Conservation (phyloP, 139 green algal genomes). For the Closterium sp. region DNA sequence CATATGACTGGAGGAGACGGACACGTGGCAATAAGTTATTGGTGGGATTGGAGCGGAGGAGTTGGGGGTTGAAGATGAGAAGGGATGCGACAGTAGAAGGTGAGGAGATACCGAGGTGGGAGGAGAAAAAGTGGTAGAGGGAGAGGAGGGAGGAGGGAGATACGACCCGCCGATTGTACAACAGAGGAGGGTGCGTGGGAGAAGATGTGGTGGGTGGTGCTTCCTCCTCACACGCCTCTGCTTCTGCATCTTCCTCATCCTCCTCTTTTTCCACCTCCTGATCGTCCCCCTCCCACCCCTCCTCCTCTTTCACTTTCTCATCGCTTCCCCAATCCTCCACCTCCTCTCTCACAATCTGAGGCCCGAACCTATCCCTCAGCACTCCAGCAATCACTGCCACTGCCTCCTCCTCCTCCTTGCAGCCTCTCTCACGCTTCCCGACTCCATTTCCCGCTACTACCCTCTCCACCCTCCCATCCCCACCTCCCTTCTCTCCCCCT, state of each 20-base stretch:
- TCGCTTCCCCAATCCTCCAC: neutral
- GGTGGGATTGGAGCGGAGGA: neutral
- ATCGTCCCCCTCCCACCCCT: neutral
- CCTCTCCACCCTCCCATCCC: too few species aligned
- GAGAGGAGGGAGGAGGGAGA: neutral
- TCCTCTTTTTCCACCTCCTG: neutral
- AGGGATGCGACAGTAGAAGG: slow-evolving; percentile 6
- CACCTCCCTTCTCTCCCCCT: too few species aligned
- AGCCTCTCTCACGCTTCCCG: neutral
- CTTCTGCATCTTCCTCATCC: neutral
- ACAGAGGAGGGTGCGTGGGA: neutral
- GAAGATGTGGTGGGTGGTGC: neutral
- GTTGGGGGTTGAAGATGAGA: neutral
- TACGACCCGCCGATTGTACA: too few species aligned
- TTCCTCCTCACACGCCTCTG: neutral
- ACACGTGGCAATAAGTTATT: neutral
- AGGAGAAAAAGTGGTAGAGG: slow-evolving; percentile 9
- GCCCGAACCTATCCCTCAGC: neutral
- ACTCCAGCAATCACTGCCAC: neutral
- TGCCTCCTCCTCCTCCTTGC: too few species aligned
- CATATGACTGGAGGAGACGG: neutral
- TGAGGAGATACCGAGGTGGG: slow-evolving; percentile 4
- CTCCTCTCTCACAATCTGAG: neutral
- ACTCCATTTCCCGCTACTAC: neutral
- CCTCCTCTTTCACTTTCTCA: neutral